Conservation (phyloP, 371 early-diverging fungal species). For the Phascolomyces articulosus region DNA sequence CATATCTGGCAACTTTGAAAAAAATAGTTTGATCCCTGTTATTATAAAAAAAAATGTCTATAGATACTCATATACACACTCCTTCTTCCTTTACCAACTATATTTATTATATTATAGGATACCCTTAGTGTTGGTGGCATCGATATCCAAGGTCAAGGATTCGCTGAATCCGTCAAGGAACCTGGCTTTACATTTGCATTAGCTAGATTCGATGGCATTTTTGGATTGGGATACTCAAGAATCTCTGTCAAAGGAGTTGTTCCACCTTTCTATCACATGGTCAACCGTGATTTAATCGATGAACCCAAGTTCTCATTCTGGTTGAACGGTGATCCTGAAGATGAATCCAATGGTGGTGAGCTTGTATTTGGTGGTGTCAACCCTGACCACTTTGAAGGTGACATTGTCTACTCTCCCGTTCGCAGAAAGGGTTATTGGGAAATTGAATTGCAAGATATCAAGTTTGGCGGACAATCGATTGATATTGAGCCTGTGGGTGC, state of each 20-base stretch:
- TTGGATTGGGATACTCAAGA: conserved; percentile 88
- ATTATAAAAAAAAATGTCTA: too few relatives aligned
- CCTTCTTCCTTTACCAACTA: not conserved
- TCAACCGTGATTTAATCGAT: conserved; percentile 72
- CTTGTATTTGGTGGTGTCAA: conserved; percentile 86
- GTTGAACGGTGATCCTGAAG: conserved; percentile 59
- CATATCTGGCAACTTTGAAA: too few relatives aligned
- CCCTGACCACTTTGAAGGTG: conserved; percentile 68
- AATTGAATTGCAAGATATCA: conserved; percentile 74
- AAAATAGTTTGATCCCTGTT: too few relatives aligned
- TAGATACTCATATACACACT: not conserved
- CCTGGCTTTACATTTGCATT: conserved; percentile 88
- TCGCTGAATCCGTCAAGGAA: conserved; percentile 92
- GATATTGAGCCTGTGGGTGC: conserved; percentile 62
- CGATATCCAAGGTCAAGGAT: conserved; percentile 65
- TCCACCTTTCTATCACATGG: conserved; percentile 93
- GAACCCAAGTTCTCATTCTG: conserved; percentile 86
- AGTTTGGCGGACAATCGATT: conserved; percentile 70
- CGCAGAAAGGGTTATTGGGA: conserved; percentile 94
- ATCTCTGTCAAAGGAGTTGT: conserved; percentile 86
- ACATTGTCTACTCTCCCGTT: conserved; percentile 79
- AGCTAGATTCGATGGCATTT: conserved; percentile 93
- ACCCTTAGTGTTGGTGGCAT: conserved; percentile 75
- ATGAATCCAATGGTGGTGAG: conserved; percentile 71
- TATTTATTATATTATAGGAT: conserved; percentile 48